Evolutionary conservation across 2,329 filamentous ascomycete genomes (phyloP).

Genomic region (Fusarium tjaetaba): DNA sequence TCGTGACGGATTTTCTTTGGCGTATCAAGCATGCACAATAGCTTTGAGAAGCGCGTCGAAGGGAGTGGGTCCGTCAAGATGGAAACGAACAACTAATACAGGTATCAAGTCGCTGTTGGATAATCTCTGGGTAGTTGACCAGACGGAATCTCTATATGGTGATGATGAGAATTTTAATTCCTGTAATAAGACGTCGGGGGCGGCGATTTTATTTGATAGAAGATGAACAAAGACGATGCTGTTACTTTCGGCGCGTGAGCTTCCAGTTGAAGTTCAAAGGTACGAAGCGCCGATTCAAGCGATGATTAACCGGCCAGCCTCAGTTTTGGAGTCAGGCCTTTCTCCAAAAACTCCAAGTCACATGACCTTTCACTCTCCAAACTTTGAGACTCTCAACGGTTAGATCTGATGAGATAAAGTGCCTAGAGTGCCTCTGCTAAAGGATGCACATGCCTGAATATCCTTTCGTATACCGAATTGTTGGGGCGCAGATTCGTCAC

Average conservation of each 20-base stretch:
- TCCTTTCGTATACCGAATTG: slow-evolving; percentile 20
- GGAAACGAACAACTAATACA: neutral
- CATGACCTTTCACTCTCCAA: slow-evolving; percentile 9
- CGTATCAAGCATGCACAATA: slow-evolving; percentile 39
- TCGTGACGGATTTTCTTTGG: slow-evolving; percentile 45
- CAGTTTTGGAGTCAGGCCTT: slow-evolving; percentile 10
- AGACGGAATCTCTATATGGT: neutral
- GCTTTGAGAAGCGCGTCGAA: slow-evolving; percentile 34
- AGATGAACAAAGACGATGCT: slow-evolving; percentile 21
- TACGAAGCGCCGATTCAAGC: slow-evolving; percentile 25
- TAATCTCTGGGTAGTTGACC: neutral
- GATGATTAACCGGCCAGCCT: slow-evolving; percentile 30
- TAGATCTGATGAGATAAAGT: slow-evolving; percentile 32
- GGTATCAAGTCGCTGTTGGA: neutral
- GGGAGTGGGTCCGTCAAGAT: slow-evolving; percentile 20
- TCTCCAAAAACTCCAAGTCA: neutral
- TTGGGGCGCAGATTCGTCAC: slow-evolving; percentile 33
- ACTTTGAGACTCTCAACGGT: slow-evolving; percentile 32
- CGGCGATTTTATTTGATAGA: slow-evolving; percentile 6
- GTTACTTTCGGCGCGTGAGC: slow-evolving; percentile 28
- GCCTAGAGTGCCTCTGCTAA: slow-evolving; percentile 12
- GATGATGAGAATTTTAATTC: neutral
- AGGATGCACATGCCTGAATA: slow-evolving; percentile 1
- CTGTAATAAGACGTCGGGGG: neutral
- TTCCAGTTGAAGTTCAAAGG: slow-evolving; percentile 29